These are phyloP conservation scores for Cyberlindnera sargentensis DNA, from an alignment of 805 yeast species.

Conservation along the genomic window DNA sequence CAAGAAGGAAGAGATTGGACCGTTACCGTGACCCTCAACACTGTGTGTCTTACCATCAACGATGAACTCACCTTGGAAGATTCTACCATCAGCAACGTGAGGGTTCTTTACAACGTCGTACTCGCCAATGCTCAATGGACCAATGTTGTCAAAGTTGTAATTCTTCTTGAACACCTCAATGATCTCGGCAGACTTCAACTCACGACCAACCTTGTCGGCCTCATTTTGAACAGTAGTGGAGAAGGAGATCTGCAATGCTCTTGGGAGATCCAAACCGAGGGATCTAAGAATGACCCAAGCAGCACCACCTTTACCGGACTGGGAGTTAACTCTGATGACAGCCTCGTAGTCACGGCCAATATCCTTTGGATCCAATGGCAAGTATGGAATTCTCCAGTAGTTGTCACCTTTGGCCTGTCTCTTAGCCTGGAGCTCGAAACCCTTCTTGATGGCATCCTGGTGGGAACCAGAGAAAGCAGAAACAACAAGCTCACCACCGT, in stretches of 20 bases:
- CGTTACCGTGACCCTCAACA: slow-evolving; percentile 61
- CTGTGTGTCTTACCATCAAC: slow-evolving; percentile 23
- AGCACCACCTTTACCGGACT: slow-evolving; percentile 86
- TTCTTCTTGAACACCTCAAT: slow-evolving; percentile 45
- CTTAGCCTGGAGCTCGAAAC: slow-evolving; percentile 47
- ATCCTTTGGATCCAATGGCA: slow-evolving; percentile 77
- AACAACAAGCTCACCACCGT: slow-evolving; percentile 72
- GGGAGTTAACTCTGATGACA: slow-evolving; percentile 76
- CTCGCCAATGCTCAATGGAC: slow-evolving; percentile 32
- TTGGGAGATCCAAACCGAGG: slow-evolving; percentile 67
- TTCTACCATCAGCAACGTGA: slow-evolving; percentile 33
- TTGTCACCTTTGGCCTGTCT: slow-evolving; percentile 41
- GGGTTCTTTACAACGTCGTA: slow-evolving; percentile 31
- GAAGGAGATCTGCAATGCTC: slow-evolving; percentile 62
- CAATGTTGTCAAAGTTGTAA: slow-evolving; percentile 42
- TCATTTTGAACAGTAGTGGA: slow-evolving; percentile 54
- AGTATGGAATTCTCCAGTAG: slow-evolving; percentile 66
- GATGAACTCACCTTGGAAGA: slow-evolving; percentile 34
- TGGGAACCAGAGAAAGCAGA: slow-evolving; percentile 74
- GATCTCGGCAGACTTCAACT: slow-evolving; percentile 62
- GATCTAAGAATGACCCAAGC: slow-evolving; percentile 74
- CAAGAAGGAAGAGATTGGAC: slow-evolving; percentile 69
- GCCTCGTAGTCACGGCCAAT: slow-evolving; percentile 79
- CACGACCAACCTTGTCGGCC: slow-evolving; percentile 65
- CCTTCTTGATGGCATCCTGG: slow-evolving; percentile 67